Percentiles rank a stretch among this genome's conserved stretches.
Conservation (phyloP, 2,329 filamentous ascomycete species). For the Colletotrichum navitas region DNA sequence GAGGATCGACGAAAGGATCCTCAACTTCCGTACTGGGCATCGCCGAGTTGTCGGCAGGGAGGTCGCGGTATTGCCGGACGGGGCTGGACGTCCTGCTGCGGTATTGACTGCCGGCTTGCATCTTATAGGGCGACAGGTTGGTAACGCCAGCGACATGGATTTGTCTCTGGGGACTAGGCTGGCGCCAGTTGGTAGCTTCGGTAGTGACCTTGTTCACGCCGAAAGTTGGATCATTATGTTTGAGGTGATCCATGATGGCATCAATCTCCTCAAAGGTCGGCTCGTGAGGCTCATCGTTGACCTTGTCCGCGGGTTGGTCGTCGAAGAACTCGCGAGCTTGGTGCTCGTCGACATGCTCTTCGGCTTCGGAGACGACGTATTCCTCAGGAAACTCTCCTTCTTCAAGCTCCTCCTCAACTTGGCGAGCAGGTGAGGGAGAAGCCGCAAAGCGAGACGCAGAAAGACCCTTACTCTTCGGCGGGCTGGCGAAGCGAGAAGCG, state of each 20-base stretch:
- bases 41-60: constrained; percentile 61
- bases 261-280: constrained; percentile 87
- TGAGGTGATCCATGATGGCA: constrained; percentile 89
- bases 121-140: constrained; percentile 65
- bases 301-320: constrained; percentile 44
- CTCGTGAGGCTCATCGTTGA: constrained; percentile 51
- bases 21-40: constrained; percentile 68
- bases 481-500: constrained; percentile 62
- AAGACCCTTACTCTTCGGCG: constrained; percentile 58
- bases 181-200: constrained; percentile 60
- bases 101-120: constrained; percentile 65
- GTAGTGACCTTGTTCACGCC: constrained; percentile 74
- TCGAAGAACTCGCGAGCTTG: constrained; percentile 7
- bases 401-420: constrained; percentile 45
- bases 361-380: constrained; percentile 31
- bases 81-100: constrained; percentile 81
- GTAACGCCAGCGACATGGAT: constrained; percentile 55
- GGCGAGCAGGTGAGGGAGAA: constrained; percentile 53
- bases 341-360: constrained; percentile 30
- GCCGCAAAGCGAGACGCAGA: constrained; percentile 60
- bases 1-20: constrained; percentile 71
- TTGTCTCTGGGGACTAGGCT: constrained; percentile 56
- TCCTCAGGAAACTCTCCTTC: constrained; percentile 45
- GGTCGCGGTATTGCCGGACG: constrained; percentile 67
- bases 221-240: constrained; percentile 78